Base-by-base conservation (phyloP, 805 yeast species). In the Saccharomycopsis fibuligera region DNA sequence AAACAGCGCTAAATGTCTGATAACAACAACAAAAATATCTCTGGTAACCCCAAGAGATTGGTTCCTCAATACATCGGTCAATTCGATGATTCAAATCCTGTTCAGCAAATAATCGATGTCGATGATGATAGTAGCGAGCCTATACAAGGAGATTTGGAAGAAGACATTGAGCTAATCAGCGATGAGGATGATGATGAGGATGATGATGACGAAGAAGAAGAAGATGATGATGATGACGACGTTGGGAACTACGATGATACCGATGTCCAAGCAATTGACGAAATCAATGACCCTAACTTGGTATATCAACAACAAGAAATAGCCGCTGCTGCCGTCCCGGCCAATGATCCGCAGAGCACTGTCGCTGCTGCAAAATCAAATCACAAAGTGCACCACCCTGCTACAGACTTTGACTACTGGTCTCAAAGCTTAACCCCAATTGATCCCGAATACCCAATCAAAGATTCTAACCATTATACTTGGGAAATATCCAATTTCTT, bases 401-500 rank as follows among this genome's bases (percentile, higher is more conserved):
- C 50, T 16, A 42, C 46, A 10, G 50, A 47, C 23, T 3, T 5
- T 4, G 21, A 35, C 9, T 47, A 47, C 30, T 47, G 50, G 50
- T 23, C 29, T 14, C 8, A 22, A 5, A 23, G 31, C 9, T 25
- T 47, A 3, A 14, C 41, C 4, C 44, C 45, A 9, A 17, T 43
- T 17, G 47, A 47, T 21, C 47, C 46, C 5, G 50, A 42, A 5
- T 47, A 47, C 22, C 46, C 46, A 19, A 25, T 43, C 2, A 48
- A 54, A 1, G 62, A 53, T 1, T 62, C 61, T 23, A 70, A 66
- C 0, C 59, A 59, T 35, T 52, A 54, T 50, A 71, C 75, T 0
- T 73, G 76, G 74, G 60, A 66, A 30, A 65, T 73, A 35, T 47
- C 55, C 1, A 64, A 69, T 45, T 62, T 55, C 50, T 55, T 46